Conservation (phyloP, 1,139 yeast species). For the Scheffersomyces stambukii region DNA sequence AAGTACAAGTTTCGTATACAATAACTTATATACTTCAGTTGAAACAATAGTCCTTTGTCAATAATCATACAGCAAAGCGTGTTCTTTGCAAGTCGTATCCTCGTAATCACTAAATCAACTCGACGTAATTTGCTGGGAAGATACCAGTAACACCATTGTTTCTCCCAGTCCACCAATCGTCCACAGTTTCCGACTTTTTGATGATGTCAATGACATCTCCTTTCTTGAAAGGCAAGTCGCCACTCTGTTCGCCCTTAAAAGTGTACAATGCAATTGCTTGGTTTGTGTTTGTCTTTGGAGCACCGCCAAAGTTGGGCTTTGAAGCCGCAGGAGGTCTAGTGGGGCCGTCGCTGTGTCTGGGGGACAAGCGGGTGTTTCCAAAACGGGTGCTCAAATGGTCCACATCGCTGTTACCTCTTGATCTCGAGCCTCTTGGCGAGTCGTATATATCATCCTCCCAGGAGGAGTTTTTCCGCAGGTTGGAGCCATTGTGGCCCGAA, state of each 20-base stretch:
- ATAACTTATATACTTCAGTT: no score
- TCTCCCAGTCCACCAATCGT: constrained; percentile 99
- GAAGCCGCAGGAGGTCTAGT: constrained; percentile 34
- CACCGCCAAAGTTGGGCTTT: constrained; percentile 53
- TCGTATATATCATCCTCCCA: constrained; percentile 91
- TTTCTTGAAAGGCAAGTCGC: constrained; percentile 87
- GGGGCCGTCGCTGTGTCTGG: constrained; percentile 16
- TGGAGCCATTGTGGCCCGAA: constrained; percentile 17
- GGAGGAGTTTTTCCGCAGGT: constrained; percentile 6
- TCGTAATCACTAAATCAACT: constrained; percentile 48
- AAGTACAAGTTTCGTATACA: no score
- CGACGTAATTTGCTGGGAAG: constrained; percentile 96
- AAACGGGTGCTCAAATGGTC: constrained; percentile 32
- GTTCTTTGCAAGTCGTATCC: not conserved
- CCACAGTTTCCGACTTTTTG: constrained; percentile 79
- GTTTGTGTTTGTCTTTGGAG: constrained; percentile 45
- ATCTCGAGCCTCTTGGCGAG: constrained; percentile 22
- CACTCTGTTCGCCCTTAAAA: constrained; percentile 86
- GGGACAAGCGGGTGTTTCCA: constrained; percentile 25
- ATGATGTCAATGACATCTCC: constrained; percentile 92
- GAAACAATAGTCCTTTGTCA: no score
- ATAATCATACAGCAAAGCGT: constrained; percentile 1
- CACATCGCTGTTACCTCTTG: constrained; percentile 31
- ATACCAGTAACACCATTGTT: constrained; percentile 81
- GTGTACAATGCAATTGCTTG: constrained; percentile 89